A percentile compares a stretch with the other conserved stretches of the same genome.
Evolutionary conservation across 169 alveolate species (phyloP).

Genomic region (Babesia divergens): DNA sequence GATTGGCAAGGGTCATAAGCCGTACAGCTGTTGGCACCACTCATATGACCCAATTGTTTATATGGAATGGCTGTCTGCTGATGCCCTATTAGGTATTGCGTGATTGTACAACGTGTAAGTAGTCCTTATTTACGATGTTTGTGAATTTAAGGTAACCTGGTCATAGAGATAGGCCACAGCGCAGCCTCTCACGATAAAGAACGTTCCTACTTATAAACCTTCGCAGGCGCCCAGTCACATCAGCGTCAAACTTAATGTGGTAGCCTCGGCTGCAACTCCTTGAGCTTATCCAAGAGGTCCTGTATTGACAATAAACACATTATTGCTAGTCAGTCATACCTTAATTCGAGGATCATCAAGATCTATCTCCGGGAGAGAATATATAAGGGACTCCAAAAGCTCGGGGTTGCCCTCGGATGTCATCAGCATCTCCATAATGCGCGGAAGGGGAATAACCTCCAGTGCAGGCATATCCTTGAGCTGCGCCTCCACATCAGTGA

Average conservation of each 20-base stretch:
- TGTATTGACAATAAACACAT: background rate
- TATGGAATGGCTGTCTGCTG: too few species aligned
- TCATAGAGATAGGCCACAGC: too few species aligned
- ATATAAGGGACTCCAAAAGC: slow-evolving; percentile 58
- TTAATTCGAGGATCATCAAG: slow-evolving; percentile 42
- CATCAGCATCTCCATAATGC: slow-evolving; percentile 52
- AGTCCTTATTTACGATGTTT: too few species aligned
- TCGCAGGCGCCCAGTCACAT: too few species aligned
- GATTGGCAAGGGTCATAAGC: too few species aligned
- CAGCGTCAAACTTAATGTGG: background rate
- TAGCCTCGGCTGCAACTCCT: slow-evolving; percentile 42
- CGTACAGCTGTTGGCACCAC: too few species aligned
- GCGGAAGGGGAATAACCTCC: slow-evolving; percentile 53
- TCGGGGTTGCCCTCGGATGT: slow-evolving; percentile 65
- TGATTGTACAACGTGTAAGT: too few species aligned
- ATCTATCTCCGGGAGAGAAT: slow-evolving; percentile 64
- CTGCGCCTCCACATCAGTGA: slow-evolving; percentile 44
- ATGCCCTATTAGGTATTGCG: too few species aligned
- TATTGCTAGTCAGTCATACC: background rate
- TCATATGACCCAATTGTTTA: too few species aligned
- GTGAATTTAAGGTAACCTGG: too few species aligned
- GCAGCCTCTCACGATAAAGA: too few species aligned
- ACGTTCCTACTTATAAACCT: too few species aligned
- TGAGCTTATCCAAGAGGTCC: slow-evolving; percentile 55
- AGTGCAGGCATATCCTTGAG: slow-evolving; percentile 51